A percentile compares a stretch with the other conserved stretches of the same genome.
Conservation (phyloP, 345 rosid genomes). For the Boechera divaricarpa region DNA sequence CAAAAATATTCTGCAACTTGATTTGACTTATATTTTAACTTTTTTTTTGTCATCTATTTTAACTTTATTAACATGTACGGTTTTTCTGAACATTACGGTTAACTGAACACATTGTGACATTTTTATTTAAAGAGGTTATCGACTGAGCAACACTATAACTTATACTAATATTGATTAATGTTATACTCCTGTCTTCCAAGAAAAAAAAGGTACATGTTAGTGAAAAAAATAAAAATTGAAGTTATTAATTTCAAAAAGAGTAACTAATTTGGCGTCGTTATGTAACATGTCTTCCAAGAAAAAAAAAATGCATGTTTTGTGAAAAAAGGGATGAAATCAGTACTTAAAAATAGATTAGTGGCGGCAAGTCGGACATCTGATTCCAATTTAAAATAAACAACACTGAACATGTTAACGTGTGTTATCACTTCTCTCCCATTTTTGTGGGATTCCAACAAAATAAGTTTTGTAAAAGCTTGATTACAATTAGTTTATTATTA, state of each 20-base stretch:
- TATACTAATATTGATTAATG: background rate
- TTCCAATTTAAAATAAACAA: background rate
- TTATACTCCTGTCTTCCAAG: too few relatives aligned
- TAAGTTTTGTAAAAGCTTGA: background rate
- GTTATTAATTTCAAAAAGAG: too few relatives aligned
- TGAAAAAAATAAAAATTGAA: background rate
- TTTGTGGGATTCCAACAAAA: constrained; percentile 23
- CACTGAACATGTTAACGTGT: background rate
- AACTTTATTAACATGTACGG: constrained; percentile 2
- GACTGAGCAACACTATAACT: background rate
- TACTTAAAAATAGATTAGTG: too few relatives aligned
- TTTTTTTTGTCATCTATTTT: background rate
- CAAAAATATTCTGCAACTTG: background rate
- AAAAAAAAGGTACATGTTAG: too few relatives aligned
- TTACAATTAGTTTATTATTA: background rate
- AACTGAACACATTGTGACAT: background rate
- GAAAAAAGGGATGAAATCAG: background rate
- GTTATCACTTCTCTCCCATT: constrained; percentile 25
- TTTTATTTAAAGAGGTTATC: background rate
- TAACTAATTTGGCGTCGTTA: too few relatives aligned
- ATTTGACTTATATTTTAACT: background rate
- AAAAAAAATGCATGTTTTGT: background rate
- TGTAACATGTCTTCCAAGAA: background rate
- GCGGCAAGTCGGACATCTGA: background rate
- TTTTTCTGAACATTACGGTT: background rate